These are phyloP conservation scores for Cladosporium sp. DNA, from an alignment of 2,329 filamentous ascomycete genomes.

Conservation along the genomic window DNA sequence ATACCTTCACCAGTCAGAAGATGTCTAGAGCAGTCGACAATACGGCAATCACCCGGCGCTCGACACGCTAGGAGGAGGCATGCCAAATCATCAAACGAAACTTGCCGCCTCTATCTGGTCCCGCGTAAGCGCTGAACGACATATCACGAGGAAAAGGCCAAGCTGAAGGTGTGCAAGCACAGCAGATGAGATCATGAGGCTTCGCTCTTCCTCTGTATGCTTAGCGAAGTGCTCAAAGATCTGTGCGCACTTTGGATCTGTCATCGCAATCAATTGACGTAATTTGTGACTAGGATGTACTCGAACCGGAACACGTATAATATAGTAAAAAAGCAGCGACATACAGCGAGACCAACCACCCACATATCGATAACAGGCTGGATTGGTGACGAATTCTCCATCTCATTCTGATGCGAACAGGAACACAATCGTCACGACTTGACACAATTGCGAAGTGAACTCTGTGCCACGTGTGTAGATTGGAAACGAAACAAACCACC, in stretches of 20 bases:
- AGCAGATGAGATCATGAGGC: not conserved
- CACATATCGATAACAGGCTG: not conserved
- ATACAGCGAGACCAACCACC: not conserved
- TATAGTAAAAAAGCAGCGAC: not conserved
- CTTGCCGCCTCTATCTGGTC: not conserved
- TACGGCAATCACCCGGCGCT: not conserved
- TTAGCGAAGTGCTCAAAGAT: not conserved
- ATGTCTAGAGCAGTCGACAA: not conserved
- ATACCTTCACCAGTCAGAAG: too few relatives aligned
- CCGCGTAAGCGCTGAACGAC: not conserved
- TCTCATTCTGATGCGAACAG: not conserved
- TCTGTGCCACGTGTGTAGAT: not conserved
- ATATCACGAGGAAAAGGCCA: not conserved
- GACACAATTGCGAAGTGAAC: not conserved
- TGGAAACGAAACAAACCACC: not conserved
- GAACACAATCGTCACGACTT: not conserved
- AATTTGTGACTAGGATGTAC: not conserved
- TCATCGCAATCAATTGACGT: not conserved
- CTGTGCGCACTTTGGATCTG: not conserved
- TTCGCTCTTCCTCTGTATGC: not conserved
- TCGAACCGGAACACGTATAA: not conserved
- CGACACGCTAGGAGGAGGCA: not conserved
- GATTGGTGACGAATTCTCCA: not conserved
- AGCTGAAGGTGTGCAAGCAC: not conserved
- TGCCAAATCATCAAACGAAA: not conserved